Conservation (phyloP, 345 rosid species). For the Mangifera indica region DNA sequence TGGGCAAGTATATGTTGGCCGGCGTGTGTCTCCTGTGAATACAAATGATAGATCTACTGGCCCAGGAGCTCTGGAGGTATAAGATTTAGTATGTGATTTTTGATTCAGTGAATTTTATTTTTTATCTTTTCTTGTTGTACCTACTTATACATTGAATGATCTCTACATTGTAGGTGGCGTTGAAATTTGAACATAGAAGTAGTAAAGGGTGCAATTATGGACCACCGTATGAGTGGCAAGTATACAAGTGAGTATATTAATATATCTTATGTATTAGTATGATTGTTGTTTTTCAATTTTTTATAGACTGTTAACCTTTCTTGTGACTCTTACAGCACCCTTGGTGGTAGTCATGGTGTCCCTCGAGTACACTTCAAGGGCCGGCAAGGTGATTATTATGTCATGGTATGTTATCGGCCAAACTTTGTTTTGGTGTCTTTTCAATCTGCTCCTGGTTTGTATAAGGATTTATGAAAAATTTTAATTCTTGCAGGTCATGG, state of each 20-base stretch:
- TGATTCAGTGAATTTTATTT: neutral
- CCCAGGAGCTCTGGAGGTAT: slow-evolving; percentile 65
- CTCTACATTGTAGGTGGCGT: slow-evolving; percentile 41
- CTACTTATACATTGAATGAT: neutral
- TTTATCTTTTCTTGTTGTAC: slow-evolving; percentile 1
- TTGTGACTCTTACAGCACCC: slow-evolving; percentile 41
- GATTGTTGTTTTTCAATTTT: neutral
- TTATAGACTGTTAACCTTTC: neutral
- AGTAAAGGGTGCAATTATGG: slow-evolving; percentile 64
- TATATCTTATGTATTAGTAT: slow-evolving; percentile 1
- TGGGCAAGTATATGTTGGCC: slow-evolving; percentile 87
- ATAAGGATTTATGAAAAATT: neutral
- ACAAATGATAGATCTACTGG: slow-evolving; percentile 46
- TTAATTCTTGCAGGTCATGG: slow-evolving; percentile 61
- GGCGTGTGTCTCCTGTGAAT: slow-evolving; percentile 48
- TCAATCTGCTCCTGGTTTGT: neutral
- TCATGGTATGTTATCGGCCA: slow-evolving; percentile 55
- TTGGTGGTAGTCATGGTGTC: slow-evolving; percentile 80
- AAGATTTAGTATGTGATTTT: neutral
- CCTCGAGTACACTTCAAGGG: slow-evolving; percentile 80
- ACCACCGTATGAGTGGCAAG: slow-evolving; percentile 62
- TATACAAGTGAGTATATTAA: slow-evolving; percentile 41
- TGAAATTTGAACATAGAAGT: slow-evolving; percentile 59
- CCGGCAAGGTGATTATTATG: slow-evolving; percentile 68
- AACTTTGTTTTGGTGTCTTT: neutral